Percentiles rank a stretch among this genome's conserved stretches.
These are phyloP conservation scores for Platanthera guangdongensis DNA, from an alignment of 106 monocot genomes.

Conservation along the genomic window DNA sequence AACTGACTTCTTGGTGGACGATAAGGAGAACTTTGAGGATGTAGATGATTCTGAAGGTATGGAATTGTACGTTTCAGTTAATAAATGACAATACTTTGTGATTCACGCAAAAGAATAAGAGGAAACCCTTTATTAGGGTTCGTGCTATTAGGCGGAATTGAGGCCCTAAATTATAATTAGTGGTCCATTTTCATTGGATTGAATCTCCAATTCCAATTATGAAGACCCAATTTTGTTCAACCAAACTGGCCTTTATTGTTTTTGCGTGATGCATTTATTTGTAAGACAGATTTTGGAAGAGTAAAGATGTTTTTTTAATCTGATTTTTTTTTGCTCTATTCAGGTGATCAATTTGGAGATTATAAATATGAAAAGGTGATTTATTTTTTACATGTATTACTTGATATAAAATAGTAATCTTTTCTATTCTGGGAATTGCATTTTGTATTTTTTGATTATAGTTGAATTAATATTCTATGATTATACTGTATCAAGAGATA, in stretches of 20 bases:
- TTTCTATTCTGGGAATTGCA: neutral
- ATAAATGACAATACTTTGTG: neutral
- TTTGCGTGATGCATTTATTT: neutral
- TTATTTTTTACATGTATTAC: neutral
- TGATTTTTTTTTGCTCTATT: neutral
- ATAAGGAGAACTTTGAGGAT: slow-evolving; percentile 51
- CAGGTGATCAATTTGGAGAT: slow-evolving; percentile 59
- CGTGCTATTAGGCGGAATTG: neutral
- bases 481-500: neutral
- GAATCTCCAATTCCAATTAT: too few species aligned
- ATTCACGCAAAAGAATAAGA: neutral
- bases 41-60: slow-evolving; percentile 47
- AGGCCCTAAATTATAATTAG: too few species aligned
- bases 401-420: neutral
- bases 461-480: neutral
- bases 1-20: slow-evolving; percentile 44
- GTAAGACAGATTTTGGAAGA: neutral
- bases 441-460: neutral
- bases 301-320: neutral
- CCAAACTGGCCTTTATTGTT: too few species aligned
- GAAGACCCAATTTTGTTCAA: too few species aligned
- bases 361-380: slow-evolving; percentile 86
- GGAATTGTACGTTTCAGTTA: neutral
- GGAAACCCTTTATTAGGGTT: neutral
- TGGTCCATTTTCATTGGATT: slow-evolving; percentile 18